A percentile compares a stretch with the other conserved stretches of the same genome.
Conservation (phyloP, 345 rosid genomes). For the Odontarrhena argentea region DNA sequence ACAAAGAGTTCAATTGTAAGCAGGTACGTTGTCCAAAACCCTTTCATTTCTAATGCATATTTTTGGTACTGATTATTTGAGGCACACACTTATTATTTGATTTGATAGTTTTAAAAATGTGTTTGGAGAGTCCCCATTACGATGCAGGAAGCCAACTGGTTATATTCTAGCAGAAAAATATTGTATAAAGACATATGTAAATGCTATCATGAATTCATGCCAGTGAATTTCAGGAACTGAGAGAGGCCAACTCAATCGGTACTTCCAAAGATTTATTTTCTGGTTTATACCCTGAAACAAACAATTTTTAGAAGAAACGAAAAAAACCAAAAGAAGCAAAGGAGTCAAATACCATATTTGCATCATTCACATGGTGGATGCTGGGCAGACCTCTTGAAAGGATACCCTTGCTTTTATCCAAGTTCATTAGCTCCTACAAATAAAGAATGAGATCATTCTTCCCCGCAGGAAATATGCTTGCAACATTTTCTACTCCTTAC, state of each 20-base stretch:
- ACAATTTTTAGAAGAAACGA: not conserved
- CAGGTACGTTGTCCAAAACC: not conserved
- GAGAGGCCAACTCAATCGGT: slow-evolving; percentile 23
- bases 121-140: slow-evolving; percentile 8
- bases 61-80: slow-evolving; percentile 9
- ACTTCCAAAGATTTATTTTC: slow-evolving; percentile 3
- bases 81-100: slow-evolving; percentile 15
- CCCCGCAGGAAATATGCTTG: slow-evolving; percentile 9
- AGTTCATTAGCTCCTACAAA: slow-evolving; percentile 76
- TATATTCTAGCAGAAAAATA: not conserved
- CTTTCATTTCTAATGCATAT: slow-evolving; percentile 17
- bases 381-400: slow-evolving; percentile 73
- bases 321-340: not conserved
- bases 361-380: slow-evolving; percentile 77
- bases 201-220: slow-evolving; percentile 7
- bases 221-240: slow-evolving; percentile 19
- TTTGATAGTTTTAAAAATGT: slow-evolving; percentile 16
- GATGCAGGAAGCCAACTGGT: slow-evolving; percentile 5
- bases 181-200: slow-evolving; percentile 30
- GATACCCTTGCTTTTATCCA: slow-evolving; percentile 72
- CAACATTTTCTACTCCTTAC: slow-evolving; percentile 22
- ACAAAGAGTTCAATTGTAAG: slow-evolving; percentile 22
- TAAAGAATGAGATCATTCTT: slow-evolving; percentile 20
- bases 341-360: slow-evolving; percentile 61
- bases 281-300: slow-evolving; percentile 1